These are phyloP conservation scores for Debaryomyces hansenii DNA, from an alignment of 805 yeast genomes.

Conservation along the genomic window DNA sequence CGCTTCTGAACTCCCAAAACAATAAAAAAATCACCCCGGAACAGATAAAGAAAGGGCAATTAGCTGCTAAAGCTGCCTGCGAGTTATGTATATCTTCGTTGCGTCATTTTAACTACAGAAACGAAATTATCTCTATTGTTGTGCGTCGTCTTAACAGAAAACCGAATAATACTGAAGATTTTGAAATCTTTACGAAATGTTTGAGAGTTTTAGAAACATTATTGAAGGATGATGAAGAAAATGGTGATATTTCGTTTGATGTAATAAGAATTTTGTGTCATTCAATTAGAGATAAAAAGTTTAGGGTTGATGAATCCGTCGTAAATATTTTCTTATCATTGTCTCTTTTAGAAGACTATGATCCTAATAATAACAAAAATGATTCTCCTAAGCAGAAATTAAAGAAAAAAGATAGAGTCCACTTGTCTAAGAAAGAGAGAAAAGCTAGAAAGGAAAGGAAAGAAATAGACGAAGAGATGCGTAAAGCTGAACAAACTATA, in stretches of 20 bases:
- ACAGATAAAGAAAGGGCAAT: slow-evolving; percentile 48
- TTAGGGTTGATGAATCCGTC: slow-evolving; percentile 80
- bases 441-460: slow-evolving; percentile 85
- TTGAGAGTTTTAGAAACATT: slow-evolving; percentile 66
- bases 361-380: slow-evolving; percentile 56
- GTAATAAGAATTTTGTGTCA: slow-evolving; percentile 66
- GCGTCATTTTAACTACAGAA: slow-evolving; percentile 77
- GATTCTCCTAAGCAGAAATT: slow-evolving; percentile 48
- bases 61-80: slow-evolving; percentile 77
- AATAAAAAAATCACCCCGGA: slow-evolving; percentile 28
- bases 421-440: slow-evolving; percentile 85
- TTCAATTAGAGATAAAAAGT: slow-evolving; percentile 70
- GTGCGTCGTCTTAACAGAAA: slow-evolving; percentile 66
- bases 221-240: slow-evolving; percentile 71
- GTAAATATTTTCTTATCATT: slow-evolving; percentile 70
- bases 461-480: slow-evolving; percentile 85
- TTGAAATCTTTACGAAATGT: slow-evolving; percentile 55
- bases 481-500: slow-evolving; percentile 82
- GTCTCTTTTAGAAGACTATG: slow-evolving; percentile 66
- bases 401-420: slow-evolving; percentile 85
- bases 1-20: slow-evolving; percentile 37
- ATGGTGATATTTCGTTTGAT: slow-evolving; percentile 80
- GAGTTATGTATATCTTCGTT: slow-evolving; percentile 63
- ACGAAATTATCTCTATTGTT: slow-evolving; percentile 68
- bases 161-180: slow-evolving; percentile 49